Conservation (phyloP, 179 eudicot genomes). For the Silene vulgaris region DNA sequence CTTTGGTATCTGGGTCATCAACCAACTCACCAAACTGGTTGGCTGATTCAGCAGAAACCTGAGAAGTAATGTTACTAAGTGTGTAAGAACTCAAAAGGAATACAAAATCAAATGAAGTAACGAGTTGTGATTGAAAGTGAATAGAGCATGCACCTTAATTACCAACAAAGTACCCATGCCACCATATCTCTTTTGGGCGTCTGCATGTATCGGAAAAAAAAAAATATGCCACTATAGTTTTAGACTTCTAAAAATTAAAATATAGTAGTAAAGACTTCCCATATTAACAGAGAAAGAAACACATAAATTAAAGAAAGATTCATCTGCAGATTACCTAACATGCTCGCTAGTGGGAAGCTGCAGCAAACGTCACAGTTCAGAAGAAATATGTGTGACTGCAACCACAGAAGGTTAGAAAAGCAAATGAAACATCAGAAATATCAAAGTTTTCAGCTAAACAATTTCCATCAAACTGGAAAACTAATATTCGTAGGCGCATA, state of each 20-base stretch:
- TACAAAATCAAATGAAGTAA: neutral
- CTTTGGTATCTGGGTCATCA: constrained; percentile 77
- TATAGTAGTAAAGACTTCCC: neutral
- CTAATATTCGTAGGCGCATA: neutral
- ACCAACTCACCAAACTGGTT: constrained; percentile 88
- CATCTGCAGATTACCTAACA: constrained; percentile 57
- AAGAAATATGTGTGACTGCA: constrained; percentile 83
- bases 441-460: constrained; percentile 4
- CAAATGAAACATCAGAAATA: constrained; percentile 16
- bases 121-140: neutral
- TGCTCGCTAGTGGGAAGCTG: constrained; percentile 63
- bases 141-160: constrained; percentile 48
- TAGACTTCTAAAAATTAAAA: neutral
- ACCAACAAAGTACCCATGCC: constrained; percentile 89
- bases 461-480: neutral
- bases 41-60: constrained; percentile 95
- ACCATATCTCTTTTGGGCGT: constrained; percentile 75
- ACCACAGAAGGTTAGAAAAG: constrained; percentile 16
- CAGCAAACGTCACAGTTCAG: constrained; percentile 84
- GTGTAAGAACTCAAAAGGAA: neutral
- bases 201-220: constrained; percentile 32
- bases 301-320: neutral
- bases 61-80: constrained; percentile 20
- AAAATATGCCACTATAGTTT: neutral
- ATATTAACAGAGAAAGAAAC: neutral